Evolutionary conservation across 352 stramenopile genomes (phyloP).

Genomic region (Globisporangium paroecandrum): DNA sequence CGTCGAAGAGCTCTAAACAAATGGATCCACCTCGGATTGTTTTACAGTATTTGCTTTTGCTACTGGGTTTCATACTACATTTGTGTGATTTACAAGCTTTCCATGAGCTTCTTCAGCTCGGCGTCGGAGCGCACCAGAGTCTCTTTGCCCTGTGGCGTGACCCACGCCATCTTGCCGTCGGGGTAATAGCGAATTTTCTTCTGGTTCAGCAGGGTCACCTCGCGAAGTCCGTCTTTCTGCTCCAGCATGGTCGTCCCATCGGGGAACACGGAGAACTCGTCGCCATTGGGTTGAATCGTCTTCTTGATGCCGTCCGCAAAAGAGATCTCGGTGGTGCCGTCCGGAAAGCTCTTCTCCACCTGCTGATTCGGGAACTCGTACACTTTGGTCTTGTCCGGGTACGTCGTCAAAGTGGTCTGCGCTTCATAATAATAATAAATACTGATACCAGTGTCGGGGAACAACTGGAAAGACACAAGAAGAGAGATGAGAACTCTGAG

Average conservation of each 20-base stretch:
- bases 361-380: slow-evolving; percentile 97
- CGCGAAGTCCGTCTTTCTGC: slow-evolving; percentile 56
- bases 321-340: slow-evolving; percentile 93
- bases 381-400: slow-evolving; percentile 91
- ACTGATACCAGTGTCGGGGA: slow-evolving; percentile 81
- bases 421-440: slow-evolving; percentile 94
- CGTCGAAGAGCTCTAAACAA: neutral
- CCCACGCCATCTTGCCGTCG: slow-evolving; percentile 64
- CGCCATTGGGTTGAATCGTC: slow-evolving; percentile 64
- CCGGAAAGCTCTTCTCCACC: slow-evolving; percentile 90
- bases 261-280: slow-evolving; percentile 80
- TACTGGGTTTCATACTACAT: neutral
- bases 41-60: too few relatives aligned
- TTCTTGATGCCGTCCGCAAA: slow-evolving; percentile 95
- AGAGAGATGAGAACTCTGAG: neutral
- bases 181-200: slow-evolving; percentile 74
- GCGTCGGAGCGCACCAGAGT: slow-evolving; percentile 58
- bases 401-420: slow-evolving; percentile 93
- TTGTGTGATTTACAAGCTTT: slow-evolving; percentile 11
- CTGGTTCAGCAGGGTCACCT: slow-evolving; percentile 74
- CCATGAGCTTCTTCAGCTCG: slow-evolving; percentile 60
- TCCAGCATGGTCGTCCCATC: slow-evolving; percentile 85
- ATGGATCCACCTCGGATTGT: neutral
- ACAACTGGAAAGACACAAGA: slow-evolving; percentile 25
- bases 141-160: slow-evolving; percentile 42